These are phyloP conservation scores for Ephemerocybe angulata DNA, from an alignment of 768 basidiomycete genomes.

Conservation along the genomic window DNA sequence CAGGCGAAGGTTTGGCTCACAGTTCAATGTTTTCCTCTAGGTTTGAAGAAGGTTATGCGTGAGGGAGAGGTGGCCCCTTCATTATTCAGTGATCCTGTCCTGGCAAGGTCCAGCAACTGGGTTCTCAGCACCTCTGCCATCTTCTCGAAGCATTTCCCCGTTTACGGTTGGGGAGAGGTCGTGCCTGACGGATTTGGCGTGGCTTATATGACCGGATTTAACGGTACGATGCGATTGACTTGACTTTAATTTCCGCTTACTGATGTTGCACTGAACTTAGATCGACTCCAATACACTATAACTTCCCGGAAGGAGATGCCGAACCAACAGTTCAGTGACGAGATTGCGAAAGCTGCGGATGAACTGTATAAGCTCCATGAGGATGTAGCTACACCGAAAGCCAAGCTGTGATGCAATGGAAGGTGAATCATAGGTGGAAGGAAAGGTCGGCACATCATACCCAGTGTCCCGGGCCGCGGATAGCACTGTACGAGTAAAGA, in stretches of 20 bases:
- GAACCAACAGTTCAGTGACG: constrained; percentile 67
- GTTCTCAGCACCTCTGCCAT: constrained; percentile 87
- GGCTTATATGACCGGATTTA: constrained; percentile 89
- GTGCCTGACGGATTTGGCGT: constrained; percentile 94
- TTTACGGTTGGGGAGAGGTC: constrained; percentile 95
- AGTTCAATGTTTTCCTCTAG: constrained; percentile 29
- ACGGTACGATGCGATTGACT: constrained; percentile 43
- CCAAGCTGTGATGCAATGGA: constrained; percentile 31
- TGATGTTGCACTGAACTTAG: constrained; percentile 35
- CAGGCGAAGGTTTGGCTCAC: neutral
- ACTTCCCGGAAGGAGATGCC: constrained; percentile 86
- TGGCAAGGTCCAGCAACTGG: constrained; percentile 74
- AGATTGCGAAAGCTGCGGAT: constrained; percentile 56
- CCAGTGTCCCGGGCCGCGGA: no score
- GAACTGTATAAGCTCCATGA: constrained; percentile 67
- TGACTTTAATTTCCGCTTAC: constrained; percentile 3
- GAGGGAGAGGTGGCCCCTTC: constrained; percentile 63
- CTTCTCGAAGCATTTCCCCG: constrained; percentile 78
- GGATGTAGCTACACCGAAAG: constrained; percentile 21
- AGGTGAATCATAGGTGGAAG: neutral
- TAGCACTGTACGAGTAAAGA: no score
- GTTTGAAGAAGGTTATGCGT: constrained; percentile 64
- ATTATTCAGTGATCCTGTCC: constrained; percentile 74
- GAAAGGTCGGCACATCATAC: no score
- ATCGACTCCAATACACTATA: constrained; percentile 81